Evolutionary conservation across 1,284 basidiomycete genomes (phyloP), one percentile per base, ranked within the genome.

Genomic region (Marasmius tenuissimus): DNA sequence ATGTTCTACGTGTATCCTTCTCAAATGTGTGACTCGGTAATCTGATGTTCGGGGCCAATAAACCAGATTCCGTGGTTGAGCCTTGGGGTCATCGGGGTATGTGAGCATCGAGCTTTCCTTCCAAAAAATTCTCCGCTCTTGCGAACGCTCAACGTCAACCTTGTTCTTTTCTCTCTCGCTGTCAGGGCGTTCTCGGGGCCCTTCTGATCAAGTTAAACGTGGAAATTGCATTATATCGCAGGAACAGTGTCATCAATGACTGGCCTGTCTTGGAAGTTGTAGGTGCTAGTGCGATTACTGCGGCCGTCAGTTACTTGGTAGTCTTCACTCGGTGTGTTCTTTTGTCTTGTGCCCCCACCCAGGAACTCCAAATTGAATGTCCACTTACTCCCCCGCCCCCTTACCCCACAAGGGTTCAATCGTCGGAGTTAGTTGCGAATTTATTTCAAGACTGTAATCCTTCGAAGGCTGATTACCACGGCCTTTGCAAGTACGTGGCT

Each of bases 391-490:
- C 27, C 27, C 4, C 2, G 2, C 27, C 27, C 27, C 27, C 27
- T 27, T 4, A 27, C 27, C 27, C 27, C 27, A 27, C 27, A 27
- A 87, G 88, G 58, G 88, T 86, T 3, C 88, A 89, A 70, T 81
- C 87, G 1, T 88, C 87, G 0, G 86, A 89, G 67, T 73, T 91
- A 14, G 89, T 91, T 2, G 82, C 87, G 7, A 89, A 89, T 67
- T 77, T 91, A 4, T 91, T 91, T 70, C 84, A 86, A 68, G 88
- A 91, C 70, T 91, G 89, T 67, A 88, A 89, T 70, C 74, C 85
- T 7, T 74, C 75, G 9, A 87, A 83, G 68, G 81, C 81, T 8
- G 88, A 90, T 69, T 89, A 85, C 69, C 88, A 89, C 67, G 88
- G 88, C 2, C 75, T 91, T 37, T 91, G 88, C 87, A 89, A 90